phyloP scores from a whole-genome alignment of 768 basidiomycete genomes.

The Mycena filopes region DNA sequence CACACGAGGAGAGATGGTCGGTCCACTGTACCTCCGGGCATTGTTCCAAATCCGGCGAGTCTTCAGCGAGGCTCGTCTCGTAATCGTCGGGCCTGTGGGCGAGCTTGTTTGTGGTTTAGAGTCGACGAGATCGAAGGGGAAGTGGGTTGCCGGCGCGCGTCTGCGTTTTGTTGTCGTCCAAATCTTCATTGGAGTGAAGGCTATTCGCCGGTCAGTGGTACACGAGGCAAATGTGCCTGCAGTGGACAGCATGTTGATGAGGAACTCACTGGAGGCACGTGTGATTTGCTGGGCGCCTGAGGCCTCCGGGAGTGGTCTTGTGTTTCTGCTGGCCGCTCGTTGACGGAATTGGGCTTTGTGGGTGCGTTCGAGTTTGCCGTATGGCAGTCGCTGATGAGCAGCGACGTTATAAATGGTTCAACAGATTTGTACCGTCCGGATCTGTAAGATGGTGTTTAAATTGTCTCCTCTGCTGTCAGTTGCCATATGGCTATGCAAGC shows the following conservation, averaged over 20 bases:
- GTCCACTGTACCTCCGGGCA: conserved; percentile 27
- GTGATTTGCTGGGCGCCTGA: conserved; percentile 17
- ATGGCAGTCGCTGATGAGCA: conserved; percentile 9
- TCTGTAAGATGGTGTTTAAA: neutral
- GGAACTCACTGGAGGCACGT: conserved; percentile 24
- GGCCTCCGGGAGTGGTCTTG: neutral
- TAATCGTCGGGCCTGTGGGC: conserved; percentile 12
- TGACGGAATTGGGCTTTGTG: conserved; percentile 6
- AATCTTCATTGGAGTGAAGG: conserved; percentile 25
- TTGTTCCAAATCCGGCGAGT: conserved; percentile 26
- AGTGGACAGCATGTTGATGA: conserved; percentile 29
- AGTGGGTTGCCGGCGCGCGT: neutral
- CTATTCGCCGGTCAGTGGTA: conserved; percentile 26
- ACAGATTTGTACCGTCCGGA: neutral
- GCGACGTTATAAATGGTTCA: neutral
- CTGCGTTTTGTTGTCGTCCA: conserved; percentile 11
- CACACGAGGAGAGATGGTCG: too few relatives aligned
- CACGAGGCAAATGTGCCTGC: conserved; percentile 23
- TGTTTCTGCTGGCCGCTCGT: neutral
- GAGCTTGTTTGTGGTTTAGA: conserved; percentile 16
- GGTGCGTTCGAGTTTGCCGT: too few relatives aligned
- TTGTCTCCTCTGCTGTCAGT: too few relatives aligned
- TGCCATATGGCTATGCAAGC: neutral
- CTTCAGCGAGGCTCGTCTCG: conserved; percentile 11
- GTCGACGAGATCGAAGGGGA: neutral